phyloP scores from a whole-genome alignment of 192 early-diverging fungal genomes.

The Rhizophagus clarus region DNA sequence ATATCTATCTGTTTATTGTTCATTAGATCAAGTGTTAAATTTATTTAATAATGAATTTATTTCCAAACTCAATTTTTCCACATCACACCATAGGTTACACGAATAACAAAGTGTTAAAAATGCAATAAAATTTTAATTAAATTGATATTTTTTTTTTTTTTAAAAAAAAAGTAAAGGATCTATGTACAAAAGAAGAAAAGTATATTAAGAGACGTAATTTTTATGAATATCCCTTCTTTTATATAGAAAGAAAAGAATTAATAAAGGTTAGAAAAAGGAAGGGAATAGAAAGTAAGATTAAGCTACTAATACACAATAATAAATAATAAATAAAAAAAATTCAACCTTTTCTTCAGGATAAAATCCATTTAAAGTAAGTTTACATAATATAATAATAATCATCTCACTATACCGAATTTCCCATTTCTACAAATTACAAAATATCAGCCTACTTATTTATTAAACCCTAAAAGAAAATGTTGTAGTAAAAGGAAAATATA shows the following conservation, averaged over 20 bases:
- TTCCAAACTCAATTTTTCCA: no score
- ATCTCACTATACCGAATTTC: not conserved
- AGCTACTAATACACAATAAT: no score
- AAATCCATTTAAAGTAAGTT: no score
- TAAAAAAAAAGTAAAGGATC: not conserved
- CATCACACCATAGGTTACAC: no score
- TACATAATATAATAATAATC: not conserved
- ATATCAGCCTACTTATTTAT: not conserved
- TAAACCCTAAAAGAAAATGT: not conserved
- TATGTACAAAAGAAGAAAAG: not conserved
- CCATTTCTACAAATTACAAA: not conserved
- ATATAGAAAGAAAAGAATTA: not conserved
- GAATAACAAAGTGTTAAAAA: not conserved
- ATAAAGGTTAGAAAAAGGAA: not conserved
- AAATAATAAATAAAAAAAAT: no score
- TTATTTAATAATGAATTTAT: no score
- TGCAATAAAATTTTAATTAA: not conserved
- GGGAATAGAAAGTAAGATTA: no score
- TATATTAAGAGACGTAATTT: not conserved
- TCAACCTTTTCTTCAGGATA: no score
- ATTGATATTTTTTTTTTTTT: not conserved
- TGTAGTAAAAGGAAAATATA: not conserved
- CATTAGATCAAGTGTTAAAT: no score
- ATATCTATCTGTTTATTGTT: no score
- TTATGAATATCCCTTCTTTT: not conserved